phyloP scores from a whole-genome alignment of 805 yeast genomes.

The Ogataea nonfermentans region DNA sequence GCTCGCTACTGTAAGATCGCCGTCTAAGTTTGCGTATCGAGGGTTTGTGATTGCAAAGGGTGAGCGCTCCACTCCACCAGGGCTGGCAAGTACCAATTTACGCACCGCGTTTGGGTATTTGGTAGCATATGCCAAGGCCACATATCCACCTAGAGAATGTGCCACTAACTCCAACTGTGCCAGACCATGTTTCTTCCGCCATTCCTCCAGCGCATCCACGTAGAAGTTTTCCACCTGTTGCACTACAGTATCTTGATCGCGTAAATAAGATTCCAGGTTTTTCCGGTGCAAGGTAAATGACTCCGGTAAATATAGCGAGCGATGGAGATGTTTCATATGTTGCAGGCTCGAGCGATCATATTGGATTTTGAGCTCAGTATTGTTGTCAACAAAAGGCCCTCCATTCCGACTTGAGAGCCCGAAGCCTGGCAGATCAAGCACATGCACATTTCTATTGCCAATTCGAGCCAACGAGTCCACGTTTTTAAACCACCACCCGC shows the following conservation, averaged over 20 bases:
- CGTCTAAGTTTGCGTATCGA: conserved; percentile 10
- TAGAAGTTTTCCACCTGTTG: conserved; percentile 54
- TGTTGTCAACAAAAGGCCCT: conserved; percentile 22
- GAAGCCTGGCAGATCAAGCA: conserved; percentile 52
- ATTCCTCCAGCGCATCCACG: conserved; percentile 56
- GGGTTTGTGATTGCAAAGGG: conserved; percentile 57
- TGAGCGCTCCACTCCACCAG: conserved; percentile 75
- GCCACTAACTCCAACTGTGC: conserved; percentile 62
- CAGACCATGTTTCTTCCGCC: conserved; percentile 54
- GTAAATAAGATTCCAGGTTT: conserved; percentile 27
- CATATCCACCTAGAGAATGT: conserved; percentile 78
- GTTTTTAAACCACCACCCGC: conserved; percentile 56
- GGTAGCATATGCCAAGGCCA: conserved; percentile 62
- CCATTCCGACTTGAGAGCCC: conserved; percentile 52
- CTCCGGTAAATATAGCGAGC: conserved; percentile 26
- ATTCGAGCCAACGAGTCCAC: conserved; percentile 42
- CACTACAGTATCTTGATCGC: conserved; percentile 39
- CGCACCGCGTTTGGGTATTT: conserved; percentile 54
- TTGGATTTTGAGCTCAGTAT: conserved; percentile 27
- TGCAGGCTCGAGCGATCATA: conserved; percentile 22
- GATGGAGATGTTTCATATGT: conserved; percentile 25
- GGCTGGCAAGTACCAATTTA: conserved; percentile 62
- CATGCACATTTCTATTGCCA: conserved; percentile 31
- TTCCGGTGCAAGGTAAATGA: conserved; percentile 15
- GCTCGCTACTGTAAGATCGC: conserved; percentile 28